These are phyloP conservation scores for Helminthosporium solani DNA, from an alignment of 2,329 filamentous ascomycete genomes.

Conservation along the genomic window DNA sequence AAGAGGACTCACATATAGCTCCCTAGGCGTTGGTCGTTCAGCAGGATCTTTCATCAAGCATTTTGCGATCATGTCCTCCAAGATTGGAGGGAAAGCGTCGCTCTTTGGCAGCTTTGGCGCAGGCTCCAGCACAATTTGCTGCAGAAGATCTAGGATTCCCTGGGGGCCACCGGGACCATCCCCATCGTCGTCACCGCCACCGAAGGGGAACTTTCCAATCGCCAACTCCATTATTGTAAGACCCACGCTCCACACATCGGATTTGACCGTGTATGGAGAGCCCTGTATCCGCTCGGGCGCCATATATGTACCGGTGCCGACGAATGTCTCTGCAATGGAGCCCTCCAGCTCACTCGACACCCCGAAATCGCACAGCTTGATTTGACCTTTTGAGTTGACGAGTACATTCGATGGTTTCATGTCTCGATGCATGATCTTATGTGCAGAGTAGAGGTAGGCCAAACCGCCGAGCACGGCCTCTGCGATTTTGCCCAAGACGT, in stretches of 20 bases:
- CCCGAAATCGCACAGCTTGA: constrained; percentile 98
- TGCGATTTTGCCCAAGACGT: constrained; percentile 95
- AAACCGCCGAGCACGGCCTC: constrained; percentile 92
- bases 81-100: constrained; percentile 90
- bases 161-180: constrained; percentile 72
- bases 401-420: constrained; percentile 98
- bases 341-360: constrained; percentile 98
- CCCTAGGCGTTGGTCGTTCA: constrained; percentile 84
- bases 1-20: constrained; percentile 74
- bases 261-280: constrained; percentile 95
- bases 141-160: constrained; percentile 90
- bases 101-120: constrained; percentile 93
- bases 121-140: constrained; percentile 96
- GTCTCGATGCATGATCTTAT: constrained; percentile 98
- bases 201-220: constrained; percentile 96
- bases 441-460: constrained; percentile 90
- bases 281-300: constrained; percentile 97
- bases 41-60: constrained; percentile 89
- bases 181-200: constrained; percentile 72
- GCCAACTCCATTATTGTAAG: constrained; percentile 94
- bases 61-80: constrained; percentile 97
- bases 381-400: constrained; percentile 88
- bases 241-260: constrained; percentile 98
- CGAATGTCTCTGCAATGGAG: constrained; percentile 96
- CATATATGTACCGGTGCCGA: constrained; percentile 99